phyloP scores from a whole-genome alignment of 768 basidiomycete genomes.

The Asterophora parasitica region DNA sequence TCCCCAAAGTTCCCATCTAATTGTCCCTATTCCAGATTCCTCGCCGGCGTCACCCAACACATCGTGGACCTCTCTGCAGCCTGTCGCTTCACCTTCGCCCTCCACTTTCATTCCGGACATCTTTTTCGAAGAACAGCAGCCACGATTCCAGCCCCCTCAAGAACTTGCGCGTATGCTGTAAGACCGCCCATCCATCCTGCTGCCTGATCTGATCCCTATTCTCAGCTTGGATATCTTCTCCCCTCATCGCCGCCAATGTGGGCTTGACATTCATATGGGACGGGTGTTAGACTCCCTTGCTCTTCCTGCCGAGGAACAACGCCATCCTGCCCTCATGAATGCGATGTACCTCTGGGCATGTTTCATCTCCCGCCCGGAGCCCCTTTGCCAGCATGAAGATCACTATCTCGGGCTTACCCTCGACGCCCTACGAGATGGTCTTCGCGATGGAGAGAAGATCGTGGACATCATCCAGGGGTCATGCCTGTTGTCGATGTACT shows the following conservation, averaged over 20 bases:
- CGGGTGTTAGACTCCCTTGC: slow-evolving; percentile 58
- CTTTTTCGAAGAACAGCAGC: slow-evolving; percentile 47
- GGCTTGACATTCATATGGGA: slow-evolving; percentile 65
- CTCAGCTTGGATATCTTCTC: slow-evolving; percentile 70
- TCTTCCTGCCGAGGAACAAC: slow-evolving; percentile 51
- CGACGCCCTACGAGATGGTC: slow-evolving; percentile 57
- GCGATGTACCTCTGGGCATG: slow-evolving; percentile 82
- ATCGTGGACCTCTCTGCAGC: slow-evolving; percentile 44
- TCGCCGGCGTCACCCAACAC: slow-evolving; percentile 46
- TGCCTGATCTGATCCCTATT: slow-evolving; percentile 9
- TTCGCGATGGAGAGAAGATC: slow-evolving; percentile 48
- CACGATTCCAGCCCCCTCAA: slow-evolving; percentile 43
- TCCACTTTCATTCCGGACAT: slow-evolving; percentile 43
- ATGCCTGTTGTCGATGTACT: slow-evolving; percentile 71
- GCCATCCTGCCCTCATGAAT: slow-evolving; percentile 74
- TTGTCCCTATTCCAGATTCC: slow-evolving; percentile 25
- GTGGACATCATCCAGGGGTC: slow-evolving; percentile 75
- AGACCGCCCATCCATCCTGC: slow-evolving; percentile 19
- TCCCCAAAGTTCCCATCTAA: background rate
- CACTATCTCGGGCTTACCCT: slow-evolving; percentile 65
- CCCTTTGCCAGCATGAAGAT: slow-evolving; percentile 66
- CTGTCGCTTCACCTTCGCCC: slow-evolving; percentile 47
- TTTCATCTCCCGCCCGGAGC: slow-evolving; percentile 69
- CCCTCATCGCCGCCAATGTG: slow-evolving; percentile 71
- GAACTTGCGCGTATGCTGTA: slow-evolving; percentile 69